These are phyloP conservation scores for Acacia confusa DNA, from an alignment of 306 rosid species.

Conservation along the genomic window DNA sequence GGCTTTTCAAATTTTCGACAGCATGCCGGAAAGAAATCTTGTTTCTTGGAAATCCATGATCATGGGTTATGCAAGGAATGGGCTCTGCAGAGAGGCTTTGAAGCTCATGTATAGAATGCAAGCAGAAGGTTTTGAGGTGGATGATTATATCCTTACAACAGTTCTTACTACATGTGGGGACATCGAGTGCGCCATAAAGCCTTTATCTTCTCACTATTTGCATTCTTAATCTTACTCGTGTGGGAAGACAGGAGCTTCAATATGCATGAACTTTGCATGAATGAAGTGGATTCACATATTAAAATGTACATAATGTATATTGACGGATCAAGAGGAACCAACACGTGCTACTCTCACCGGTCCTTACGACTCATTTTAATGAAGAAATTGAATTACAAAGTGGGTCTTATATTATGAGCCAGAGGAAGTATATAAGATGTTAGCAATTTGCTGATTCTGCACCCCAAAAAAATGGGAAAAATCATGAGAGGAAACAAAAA, in stretches of 20 bases:
- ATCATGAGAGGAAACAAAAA: background rate
- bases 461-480: background rate
- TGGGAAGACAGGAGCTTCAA: slow-evolving; percentile 5
- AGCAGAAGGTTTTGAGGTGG: slow-evolving; percentile 77
- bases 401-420: no score
- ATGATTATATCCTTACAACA: slow-evolving; percentile 60
- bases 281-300: slow-evolving; percentile 4
- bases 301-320: slow-evolving; percentile 26
- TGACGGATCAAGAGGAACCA: slow-evolving; percentile 12
- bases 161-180: slow-evolving; percentile 75
- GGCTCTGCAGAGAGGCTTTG: slow-evolving; percentile 74
- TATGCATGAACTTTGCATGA: slow-evolving; percentile 2
- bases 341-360: background rate
- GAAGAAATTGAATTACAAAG: no score
- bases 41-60: slow-evolving; percentile 94
- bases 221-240: slow-evolving; percentile 35
- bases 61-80: slow-evolving; percentile 81
- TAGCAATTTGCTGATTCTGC: slow-evolving; percentile 18
- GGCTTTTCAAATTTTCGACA: slow-evolving; percentile 75
- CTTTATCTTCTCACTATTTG: slow-evolving; percentile 43
- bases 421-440: background rate
- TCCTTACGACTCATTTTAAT: no score
- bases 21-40: slow-evolving; percentile 76
- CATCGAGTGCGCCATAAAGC: slow-evolving; percentile 38
- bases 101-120: slow-evolving; percentile 80